These are phyloP conservation scores for Aspergillus ustus DNA, from an alignment of 2,329 filamentous ascomycete genomes.

Conservation along the genomic window DNA sequence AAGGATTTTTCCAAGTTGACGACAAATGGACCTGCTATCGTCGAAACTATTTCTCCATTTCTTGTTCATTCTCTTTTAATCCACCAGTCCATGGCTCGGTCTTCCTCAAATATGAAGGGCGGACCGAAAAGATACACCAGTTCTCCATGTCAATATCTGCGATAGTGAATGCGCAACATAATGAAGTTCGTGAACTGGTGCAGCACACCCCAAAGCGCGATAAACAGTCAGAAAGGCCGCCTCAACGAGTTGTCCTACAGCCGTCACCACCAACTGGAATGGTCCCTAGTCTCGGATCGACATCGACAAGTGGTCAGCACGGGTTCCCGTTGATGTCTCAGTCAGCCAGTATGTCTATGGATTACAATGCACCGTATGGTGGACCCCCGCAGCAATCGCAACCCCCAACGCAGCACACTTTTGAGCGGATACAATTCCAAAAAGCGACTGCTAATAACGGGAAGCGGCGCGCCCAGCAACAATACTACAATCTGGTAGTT, in stretches of 20 bases:
- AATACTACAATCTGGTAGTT: conserved; percentile 89
- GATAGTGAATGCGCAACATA: conserved; percentile 74
- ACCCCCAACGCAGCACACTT: conserved; percentile 61
- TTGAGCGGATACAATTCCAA: conserved; percentile 93
- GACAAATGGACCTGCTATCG: conserved; percentile 91
- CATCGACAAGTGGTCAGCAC: conserved; percentile 29
- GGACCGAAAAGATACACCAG: conserved; percentile 65
- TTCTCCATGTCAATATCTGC: conserved; percentile 87
- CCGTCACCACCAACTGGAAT: conserved; percentile 65
- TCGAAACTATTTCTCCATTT: conserved; percentile 87
- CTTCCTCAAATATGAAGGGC: conserved; percentile 58
- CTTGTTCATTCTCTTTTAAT: conserved; percentile 74
- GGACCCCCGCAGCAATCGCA: conserved; percentile 38
- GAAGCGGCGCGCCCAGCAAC: conserved; percentile 85
- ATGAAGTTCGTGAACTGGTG: conserved; percentile 80
- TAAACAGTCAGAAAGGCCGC: conserved; percentile 79
- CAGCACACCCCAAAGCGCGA: conserved; percentile 92
- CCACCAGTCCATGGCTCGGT: conserved; percentile 64
- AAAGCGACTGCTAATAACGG: conserved; percentile 93
- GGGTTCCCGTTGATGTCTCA: conserved; percentile 32
- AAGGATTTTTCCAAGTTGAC: conserved; percentile 83
- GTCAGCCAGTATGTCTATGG: conserved; percentile 36
- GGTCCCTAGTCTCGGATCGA: conserved; percentile 32
- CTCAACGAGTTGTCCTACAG: conserved; percentile 69
- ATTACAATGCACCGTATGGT: conserved; percentile 39